phyloP scores from a whole-genome alignment of 1,284 basidiomycete genomes.

The Ustilago hordei region DNA sequence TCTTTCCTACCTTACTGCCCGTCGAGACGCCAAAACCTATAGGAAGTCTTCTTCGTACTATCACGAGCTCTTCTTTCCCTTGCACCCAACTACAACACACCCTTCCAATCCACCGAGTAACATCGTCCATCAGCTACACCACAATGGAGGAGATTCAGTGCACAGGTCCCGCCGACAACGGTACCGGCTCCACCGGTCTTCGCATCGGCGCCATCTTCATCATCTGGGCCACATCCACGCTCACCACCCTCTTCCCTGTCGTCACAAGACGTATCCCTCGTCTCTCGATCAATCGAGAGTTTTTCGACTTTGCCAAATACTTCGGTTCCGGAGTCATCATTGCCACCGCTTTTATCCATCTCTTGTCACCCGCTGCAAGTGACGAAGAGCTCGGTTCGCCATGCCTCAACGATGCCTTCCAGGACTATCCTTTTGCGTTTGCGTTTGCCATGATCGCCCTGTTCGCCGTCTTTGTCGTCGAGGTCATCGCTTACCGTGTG shows the following conservation, averaged over 20 bases:
- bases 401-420: constrained; percentile 61
- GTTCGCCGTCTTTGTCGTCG: constrained; percentile 64
- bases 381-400: constrained; percentile 57
- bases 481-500: constrained; percentile 65
- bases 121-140: background rate
- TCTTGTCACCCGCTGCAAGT: constrained; percentile 56
- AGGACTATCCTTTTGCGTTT: constrained; percentile 60
- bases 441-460: constrained; percentile 65
- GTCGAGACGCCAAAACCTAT: background rate
- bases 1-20: background rate
- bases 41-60: background rate
- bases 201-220: constrained; percentile 86
- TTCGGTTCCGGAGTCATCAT: constrained; percentile 83
- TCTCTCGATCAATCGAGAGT: constrained; percentile 63
- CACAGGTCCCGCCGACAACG: constrained; percentile 38
- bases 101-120: background rate
- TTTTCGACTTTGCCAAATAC: constrained; percentile 82
- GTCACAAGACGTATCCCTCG: constrained; percentile 75
- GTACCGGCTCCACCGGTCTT: constrained; percentile 45
- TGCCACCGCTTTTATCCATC: constrained; percentile 77
- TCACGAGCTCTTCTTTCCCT: background rate
- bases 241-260: constrained; percentile 85
- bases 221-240: constrained; percentile 74
- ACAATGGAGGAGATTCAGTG: constrained; percentile 45
- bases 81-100: background rate